Base-by-base conservation (phyloP, 2,329 filamentous ascomycete species). In the Botrytis cinerea region DNA sequence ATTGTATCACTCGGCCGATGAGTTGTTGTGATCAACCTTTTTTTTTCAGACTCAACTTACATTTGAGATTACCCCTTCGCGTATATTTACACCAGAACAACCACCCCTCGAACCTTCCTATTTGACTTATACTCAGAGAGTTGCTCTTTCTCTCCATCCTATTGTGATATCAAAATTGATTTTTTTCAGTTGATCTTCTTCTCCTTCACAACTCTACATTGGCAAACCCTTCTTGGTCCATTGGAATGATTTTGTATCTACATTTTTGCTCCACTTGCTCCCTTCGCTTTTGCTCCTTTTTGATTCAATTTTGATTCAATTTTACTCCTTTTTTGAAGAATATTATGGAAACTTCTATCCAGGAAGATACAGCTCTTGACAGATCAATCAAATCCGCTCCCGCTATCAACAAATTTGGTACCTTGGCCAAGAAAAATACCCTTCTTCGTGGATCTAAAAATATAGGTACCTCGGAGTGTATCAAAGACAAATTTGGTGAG, bases 211-310 rank as follows among this genome's bases (percentile, higher is more conserved):
- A 46, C 14, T 38, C n/a, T 46, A 38, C 51, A 46, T 70, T 70
- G 76, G 73, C 76, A 74, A 76, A 74, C 73, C 70, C 78, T 79
- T 80, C 78, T 81, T 80, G 79, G 78, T 77, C 74, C 73, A 73
- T 76, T 79, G 77, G 77, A 78, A 73, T 74, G 76, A 75, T 78
- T 79, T 80, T 80, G 78, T 79, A 79, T 80, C 76, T 75, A 75
- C 74, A 74, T 78, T 57, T 80, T 80, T 76, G 77, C 73, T 75
- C 51, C 60, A 76, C 59, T 72, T 68, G 71, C 62, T 59, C 43
- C 48, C 28, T 67, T 72, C 62, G 68, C 57, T 62, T 46, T 46
- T 54, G 64, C 64, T 67, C 32, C 32, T 48, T 63, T 63, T 72
- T 72, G 71, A 62, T 68, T 40, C 61, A 38, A 46, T 64, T 66